A percentile compares a stretch with the other conserved stretches of the same genome.
phyloP scores from a whole-genome alignment of 192 early-diverging fungal species.

The Backusella tarrabulga region DNA sequence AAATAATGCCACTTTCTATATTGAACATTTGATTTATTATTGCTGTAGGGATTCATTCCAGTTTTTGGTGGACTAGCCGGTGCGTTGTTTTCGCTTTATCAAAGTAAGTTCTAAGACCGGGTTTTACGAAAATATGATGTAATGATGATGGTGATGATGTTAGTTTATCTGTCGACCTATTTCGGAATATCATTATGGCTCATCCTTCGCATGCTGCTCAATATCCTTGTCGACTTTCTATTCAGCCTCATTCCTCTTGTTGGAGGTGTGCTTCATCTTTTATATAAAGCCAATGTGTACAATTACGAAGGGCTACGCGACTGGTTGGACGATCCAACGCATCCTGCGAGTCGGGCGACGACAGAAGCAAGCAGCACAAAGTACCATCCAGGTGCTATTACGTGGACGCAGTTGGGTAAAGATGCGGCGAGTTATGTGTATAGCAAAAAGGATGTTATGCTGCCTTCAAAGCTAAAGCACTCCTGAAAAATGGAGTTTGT shows the following conservation, averaged over 20 bases:
- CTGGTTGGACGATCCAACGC: constrained; percentile 4
- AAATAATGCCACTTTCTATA: not conserved
- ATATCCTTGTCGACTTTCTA: constrained; percentile 17
- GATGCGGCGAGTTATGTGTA: not conserved
- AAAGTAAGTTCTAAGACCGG: not conserved
- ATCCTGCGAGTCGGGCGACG: not conserved
- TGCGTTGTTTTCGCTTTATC: constrained; percentile 17
- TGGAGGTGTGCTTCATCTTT: constrained; percentile 20
- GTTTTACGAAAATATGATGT: not conserved
- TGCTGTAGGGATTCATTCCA: constrained; percentile 23
- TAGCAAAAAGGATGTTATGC: not conserved
- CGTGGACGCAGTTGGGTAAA: not conserved
- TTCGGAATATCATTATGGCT: constrained; percentile 33
- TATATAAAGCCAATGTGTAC: constrained; percentile 31
- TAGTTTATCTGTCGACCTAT: constrained; percentile 20
- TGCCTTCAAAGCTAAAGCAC: not conserved
- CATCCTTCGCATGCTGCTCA: constrained; percentile 16
- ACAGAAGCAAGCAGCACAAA: not conserved
- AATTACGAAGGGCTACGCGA: constrained; percentile 24
- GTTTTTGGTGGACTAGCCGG: constrained; percentile 18
- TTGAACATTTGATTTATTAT: too few relatives aligned
- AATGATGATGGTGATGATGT: not conserved
- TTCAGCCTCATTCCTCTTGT: constrained; percentile 22
- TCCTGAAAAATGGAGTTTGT: not conserved
- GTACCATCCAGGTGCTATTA: not conserved